These are phyloP conservation scores for Geosiphon pyriformis DNA, from an alignment of 192 early-diverging fungal species.

Conservation along the genomic window DNA sequence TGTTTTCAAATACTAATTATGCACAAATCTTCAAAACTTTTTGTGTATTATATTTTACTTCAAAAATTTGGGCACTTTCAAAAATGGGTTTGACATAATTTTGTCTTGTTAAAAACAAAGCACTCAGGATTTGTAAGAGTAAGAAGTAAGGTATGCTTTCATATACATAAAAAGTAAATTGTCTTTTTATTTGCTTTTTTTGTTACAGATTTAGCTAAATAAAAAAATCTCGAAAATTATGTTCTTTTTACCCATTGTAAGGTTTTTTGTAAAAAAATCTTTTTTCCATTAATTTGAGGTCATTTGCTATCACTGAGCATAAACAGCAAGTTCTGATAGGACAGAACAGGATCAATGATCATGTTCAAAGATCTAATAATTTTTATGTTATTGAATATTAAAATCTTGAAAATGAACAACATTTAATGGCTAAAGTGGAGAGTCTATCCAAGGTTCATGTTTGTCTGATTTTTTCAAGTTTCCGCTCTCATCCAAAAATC, in stretches of 20 bases:
- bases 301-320: too few species aligned
- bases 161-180: too few species aligned
- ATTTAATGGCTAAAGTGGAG: neutral
- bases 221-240: too few species aligned
- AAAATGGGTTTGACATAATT: neutral
- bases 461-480: slow-evolving; percentile 4
- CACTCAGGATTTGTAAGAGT: neutral
- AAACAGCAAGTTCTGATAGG: too few species aligned
- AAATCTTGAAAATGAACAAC: neutral
- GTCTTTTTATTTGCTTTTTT: too few species aligned
- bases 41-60: neutral
- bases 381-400: neutral
- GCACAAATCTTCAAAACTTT: neutral
- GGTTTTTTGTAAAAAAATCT: too few species aligned
- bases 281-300: too few species aligned
- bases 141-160: neutral
- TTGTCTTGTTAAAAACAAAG: neutral
- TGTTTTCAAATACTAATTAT: neutral
- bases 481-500: neutral
- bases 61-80: neutral
- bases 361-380: neutral
- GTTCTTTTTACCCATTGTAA: too few species aligned
- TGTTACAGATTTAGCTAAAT: too few species aligned
- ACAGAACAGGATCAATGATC: neutral
- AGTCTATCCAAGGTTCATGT: neutral